phyloP scores from a whole-genome alignment of 2,329 filamentous ascomycete genomes.

The Neophaeococcomyces mojaviensis region DNA sequence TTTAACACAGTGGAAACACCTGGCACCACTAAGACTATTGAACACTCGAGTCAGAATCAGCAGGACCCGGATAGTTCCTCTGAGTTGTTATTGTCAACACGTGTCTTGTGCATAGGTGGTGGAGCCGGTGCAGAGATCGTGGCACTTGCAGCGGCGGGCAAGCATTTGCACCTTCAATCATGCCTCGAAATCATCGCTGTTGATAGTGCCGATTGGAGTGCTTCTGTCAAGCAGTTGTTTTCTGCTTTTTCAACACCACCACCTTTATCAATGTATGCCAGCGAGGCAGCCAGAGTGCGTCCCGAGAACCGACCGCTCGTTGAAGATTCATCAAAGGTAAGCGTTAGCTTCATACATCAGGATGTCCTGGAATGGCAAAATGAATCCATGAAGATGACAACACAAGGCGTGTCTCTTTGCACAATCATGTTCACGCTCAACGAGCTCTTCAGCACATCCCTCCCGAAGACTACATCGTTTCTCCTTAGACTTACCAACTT shows the following conservation, averaged over 20 bases:
- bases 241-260: conserved; percentile 39
- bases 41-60: background rate
- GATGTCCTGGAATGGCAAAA: conserved; percentile 40
- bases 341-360: conserved; percentile 39
- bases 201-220: conserved; percentile 73
- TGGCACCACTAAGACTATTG: background rate
- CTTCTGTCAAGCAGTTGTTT: conserved; percentile 54
- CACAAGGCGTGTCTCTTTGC: conserved; percentile 46
- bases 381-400: background rate
- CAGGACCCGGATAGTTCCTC: conserved; percentile 3
- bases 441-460: conserved; percentile 76
- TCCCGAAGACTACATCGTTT: conserved; percentile 68
- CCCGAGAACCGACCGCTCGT: conserved; percentile 16
- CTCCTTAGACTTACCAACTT: conserved; percentile 60
- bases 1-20: background rate
- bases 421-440: conserved; percentile 93
- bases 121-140: conserved; percentile 62
- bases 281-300: conserved; percentile 14
- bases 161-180: conserved; percentile 1
- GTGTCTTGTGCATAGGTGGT: conserved; percentile 54
- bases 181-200: conserved; percentile 54
- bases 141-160: conserved; percentile 43
- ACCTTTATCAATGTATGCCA: conserved; percentile 17
- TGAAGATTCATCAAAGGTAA: conserved; percentile 17
- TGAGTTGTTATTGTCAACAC: conserved; percentile 13